Percentiles rank a stretch among this genome's conserved stretches.
Evolutionary conservation across 306 rosid genomes (phyloP).

Genomic region (Erythrophleum fordii): DNA sequence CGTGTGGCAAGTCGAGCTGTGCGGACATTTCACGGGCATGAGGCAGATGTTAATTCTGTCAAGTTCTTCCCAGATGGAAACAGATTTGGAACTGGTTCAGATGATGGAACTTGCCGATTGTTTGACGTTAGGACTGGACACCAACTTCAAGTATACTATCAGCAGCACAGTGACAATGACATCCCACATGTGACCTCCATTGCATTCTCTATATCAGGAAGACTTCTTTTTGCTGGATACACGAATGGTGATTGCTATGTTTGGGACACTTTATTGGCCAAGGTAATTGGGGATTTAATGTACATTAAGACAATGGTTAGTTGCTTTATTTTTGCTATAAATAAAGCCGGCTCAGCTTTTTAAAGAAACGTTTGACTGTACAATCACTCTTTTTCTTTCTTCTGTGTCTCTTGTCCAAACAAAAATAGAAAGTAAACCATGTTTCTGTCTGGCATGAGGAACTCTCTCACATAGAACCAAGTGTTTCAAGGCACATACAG

Average conservation of each 20-base stretch:
- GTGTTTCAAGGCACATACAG: not conserved
- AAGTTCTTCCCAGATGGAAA: conserved; percentile 96
- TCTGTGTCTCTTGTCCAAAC: not conserved
- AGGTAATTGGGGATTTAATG: conserved; percentile 57
- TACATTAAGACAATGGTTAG: conserved; percentile 13
- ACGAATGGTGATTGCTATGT: conserved; percentile 83
- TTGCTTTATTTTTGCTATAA: conserved; percentile 16
- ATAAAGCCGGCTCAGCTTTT: not conserved
- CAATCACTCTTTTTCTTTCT: conserved; percentile 8
- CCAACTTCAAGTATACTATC: conserved; percentile 85
- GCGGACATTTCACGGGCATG: conserved; percentile 84
- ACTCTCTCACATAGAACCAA: not conserved
- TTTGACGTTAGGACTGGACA: conserved; percentile 96
- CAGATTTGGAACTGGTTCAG: conserved; percentile 98
- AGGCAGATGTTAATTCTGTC: conserved; percentile 84
- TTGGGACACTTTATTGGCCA: conserved; percentile 92
- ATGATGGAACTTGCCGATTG: conserved; percentile 92
- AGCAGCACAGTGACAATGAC: conserved; percentile 64
- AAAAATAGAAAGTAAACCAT: not conserved
- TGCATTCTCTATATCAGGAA: conserved; percentile 94
- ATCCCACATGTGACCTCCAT: conserved; percentile 74
- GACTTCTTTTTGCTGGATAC: conserved; percentile 94
- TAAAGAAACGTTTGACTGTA: conserved; percentile 4
- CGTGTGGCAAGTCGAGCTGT: conserved; percentile 99
- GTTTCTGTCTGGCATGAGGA: conserved; percentile 8